Conservation (phyloP, 208 protist species). For the Leishmania tropica region DNA sequence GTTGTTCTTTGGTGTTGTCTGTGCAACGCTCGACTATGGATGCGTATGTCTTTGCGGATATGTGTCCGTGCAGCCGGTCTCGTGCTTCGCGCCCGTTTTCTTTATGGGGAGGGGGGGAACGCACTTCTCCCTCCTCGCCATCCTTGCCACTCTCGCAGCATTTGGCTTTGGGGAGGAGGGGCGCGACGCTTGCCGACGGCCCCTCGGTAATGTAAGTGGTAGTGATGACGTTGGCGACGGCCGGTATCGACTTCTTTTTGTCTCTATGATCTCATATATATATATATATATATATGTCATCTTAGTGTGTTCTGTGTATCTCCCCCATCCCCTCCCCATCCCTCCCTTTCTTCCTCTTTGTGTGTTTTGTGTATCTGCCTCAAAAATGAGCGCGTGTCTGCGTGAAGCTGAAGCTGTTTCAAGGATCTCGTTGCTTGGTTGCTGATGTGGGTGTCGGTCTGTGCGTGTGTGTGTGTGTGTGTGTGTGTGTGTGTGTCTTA, state of each 20-base stretch:
- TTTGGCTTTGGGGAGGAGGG: neutral
- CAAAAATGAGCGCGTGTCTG: neutral
- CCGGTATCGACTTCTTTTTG: neutral
- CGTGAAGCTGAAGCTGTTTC: neutral
- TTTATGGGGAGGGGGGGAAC: neutral
- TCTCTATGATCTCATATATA: slow-evolving; percentile 1
- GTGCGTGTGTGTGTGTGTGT: neutral
- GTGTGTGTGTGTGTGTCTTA: neutral
- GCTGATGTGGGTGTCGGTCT: neutral
- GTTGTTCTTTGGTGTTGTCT: neutral
- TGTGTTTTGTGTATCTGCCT: neutral
- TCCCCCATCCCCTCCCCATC: neutral
- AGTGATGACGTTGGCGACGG: neutral
- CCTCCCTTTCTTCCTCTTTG: too few species aligned
- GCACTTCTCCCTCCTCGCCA: neutral
- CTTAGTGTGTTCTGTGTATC: neutral
- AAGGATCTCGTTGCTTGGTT: neutral
- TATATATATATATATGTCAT: neutral
- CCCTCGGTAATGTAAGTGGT: neutral
- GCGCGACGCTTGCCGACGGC: too few species aligned
- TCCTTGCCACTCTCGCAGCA: neutral
- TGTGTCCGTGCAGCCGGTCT: neutral
- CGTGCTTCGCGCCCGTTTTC: neutral
- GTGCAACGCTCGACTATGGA: neutral
- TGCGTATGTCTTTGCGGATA: neutral